Percentiles rank a stretch among this genome's conserved stretches.
Evolutionary conservation across 768 basidiomycete genomes (phyloP).

Genomic region (Calocybe indica): DNA sequence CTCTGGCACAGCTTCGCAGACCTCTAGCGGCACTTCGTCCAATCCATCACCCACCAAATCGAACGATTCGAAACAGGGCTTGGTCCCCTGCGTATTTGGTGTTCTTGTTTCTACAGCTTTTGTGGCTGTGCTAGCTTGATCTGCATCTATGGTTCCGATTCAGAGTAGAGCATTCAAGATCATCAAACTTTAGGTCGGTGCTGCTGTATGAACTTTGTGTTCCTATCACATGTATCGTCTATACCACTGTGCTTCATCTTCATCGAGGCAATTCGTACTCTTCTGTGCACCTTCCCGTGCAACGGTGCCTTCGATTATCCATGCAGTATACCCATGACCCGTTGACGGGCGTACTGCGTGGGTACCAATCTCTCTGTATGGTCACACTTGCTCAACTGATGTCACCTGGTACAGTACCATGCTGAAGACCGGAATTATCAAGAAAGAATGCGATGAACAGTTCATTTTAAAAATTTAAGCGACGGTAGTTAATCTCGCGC

Average conservation of each 20-base stretch:
- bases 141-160: neutral
- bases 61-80: neutral
- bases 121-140: slow-evolving; percentile 2
- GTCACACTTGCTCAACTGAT: neutral
- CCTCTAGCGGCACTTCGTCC: slow-evolving; percentile 10
- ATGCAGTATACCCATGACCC: too few species aligned
- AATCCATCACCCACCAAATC: slow-evolving; percentile 11
- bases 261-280: too few species aligned
- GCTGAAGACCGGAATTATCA: neutral
- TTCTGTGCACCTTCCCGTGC: too few species aligned
- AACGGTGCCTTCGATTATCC: too few species aligned
- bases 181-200: too few species aligned
- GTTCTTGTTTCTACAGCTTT: slow-evolving; percentile 3
- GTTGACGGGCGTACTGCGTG: slow-evolving; percentile 1
- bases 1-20: slow-evolving; percentile 5
- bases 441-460: slow-evolving; percentile 7
- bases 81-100: slow-evolving; percentile 7
- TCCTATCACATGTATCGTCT: too few species aligned
- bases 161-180: too few species aligned
- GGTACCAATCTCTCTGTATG: neutral
- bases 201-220: too few species aligned
- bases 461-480: slow-evolving; percentile 9
- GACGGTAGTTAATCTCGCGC: slow-evolving; percentile 7
- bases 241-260: too few species aligned
- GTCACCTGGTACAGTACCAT: slow-evolving; percentile 4